phyloP scores from a whole-genome alignment of 176 grass and related monocot genomes.

The Oryza nivara region DNA sequence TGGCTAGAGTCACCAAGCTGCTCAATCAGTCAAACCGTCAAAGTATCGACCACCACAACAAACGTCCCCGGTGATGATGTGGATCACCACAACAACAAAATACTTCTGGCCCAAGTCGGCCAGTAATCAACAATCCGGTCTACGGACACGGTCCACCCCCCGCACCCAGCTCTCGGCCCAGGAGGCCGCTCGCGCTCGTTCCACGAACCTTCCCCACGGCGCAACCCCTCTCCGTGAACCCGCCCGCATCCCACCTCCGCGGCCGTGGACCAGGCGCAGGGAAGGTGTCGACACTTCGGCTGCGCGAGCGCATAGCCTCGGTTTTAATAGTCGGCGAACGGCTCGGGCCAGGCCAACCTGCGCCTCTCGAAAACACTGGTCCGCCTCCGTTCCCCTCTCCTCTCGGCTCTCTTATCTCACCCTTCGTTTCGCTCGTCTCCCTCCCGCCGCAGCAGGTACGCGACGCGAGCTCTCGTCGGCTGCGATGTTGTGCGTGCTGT shows the following conservation, averaged over 20 bases:
- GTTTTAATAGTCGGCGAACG: neutral
- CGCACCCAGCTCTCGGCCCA: neutral
- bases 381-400: conserved; percentile 4
- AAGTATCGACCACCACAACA: neutral
- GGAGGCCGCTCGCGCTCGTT: neutral
- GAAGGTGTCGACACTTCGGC: conserved; percentile 37
- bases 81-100: neutral
- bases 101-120: neutral
- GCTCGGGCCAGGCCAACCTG: conserved; percentile 7
- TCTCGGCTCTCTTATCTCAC: neutral
- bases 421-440: neutral
- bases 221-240: neutral
- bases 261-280: neutral
- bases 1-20: neutral
- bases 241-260: neutral
- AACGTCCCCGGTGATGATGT: neutral
- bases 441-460: conserved; percentile 38
- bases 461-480: neutral
- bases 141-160: neutral
- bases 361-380: conserved; percentile 39
- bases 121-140: neutral
- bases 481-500: neutral
- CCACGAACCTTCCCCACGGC: neutral
- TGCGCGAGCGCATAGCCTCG: neutral
- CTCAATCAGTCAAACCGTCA: neutral